Base-by-base conservation (phyloP, 306 rosid genomes). In the Prunus kanzakura region DNA sequence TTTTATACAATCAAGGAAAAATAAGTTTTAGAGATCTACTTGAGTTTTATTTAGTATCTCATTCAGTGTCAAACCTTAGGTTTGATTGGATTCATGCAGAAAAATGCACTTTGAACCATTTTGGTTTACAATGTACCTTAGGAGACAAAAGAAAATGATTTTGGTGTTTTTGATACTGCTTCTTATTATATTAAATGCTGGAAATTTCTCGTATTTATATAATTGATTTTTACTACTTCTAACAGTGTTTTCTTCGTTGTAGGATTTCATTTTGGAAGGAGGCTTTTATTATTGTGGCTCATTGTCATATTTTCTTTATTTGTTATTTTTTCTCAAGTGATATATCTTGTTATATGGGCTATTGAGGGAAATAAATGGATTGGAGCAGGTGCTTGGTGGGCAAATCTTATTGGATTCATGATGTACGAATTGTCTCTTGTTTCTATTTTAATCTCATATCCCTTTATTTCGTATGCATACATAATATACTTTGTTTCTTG, bases 391-490 rank as follows among this genome's bases (percentile, higher is more conserved):
- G 73, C 83, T 72, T 87, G 93, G 97, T 91, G 97, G 99, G 87
- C 89, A 77, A 86, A 92, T 75, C 82, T 96, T 85, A 82, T 91
- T 61, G 99, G 99, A 71, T 82, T 96, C 69, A 87, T 88, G 93
- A 91, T 66, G 99, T 96, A 87, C 76, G 93, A 29, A 67, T 76
- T 75, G 76, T 76, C 75, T 78, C 81, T 75, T 47, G 45, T 27
- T 71, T 84, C 69, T 52, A 35, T 55, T 75, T 55, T 16, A 11
- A 50, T 64, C 18, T 47, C 69, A 23, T 19, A 20, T 12, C 72
- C 38, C 38, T 67, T 75, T 23, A 1, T 15, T n/a, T 51, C 67
- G 72, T 78, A 38, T 54, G 13, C 30, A 20, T 58, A 71, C 57
- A 52, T 82, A 38, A 87, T 79, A 86, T 82, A 73, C 22, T 54